Evolutionary conservation across 1,139 yeast species (phyloP), one percentile per base, ranked within the genome.

Genomic region (Debaryomyces robertsiae): DNA sequence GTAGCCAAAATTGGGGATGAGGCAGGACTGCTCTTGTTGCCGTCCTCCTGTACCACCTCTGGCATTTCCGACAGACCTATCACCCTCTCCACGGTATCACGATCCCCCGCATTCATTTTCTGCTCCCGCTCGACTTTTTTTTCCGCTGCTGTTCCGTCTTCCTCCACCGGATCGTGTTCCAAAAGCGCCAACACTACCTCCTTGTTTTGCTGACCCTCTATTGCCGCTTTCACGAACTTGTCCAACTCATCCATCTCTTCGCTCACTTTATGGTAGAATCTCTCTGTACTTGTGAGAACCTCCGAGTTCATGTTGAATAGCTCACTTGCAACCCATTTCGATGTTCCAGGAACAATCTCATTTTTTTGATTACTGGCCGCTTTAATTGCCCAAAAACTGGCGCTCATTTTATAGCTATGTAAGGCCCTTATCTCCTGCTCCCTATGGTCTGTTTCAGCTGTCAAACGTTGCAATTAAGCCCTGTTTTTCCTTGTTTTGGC

Each of bases 271-370:
- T 46, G 49, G 41, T 55, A 54, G 30, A 61, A 48, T 25, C 44
- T 42, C 37, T 57, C 61, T 30, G 57, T 50, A 38, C 52, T 53
- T 3, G 55, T 47, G n/a, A 63, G 50, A 14, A 65, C 69, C 18
- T 52, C 54, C 24, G 57, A 51, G 44, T 64, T 61, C 47, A 62
- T 63, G 30, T 53, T 54, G 35, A 58, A 53, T 33, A 68, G 47
- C 44, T 65, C 69, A 30, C 55, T 57, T 9, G 71, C 65, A 7
- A 69, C 61, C 72, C 72, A 69, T 46, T 55, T 58, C 6, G 73
- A 66, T 3, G 72, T 58, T 2, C 74, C 75, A 1, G 74, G 72
- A 3, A 65, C 67, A n/a, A 55, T 50, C 32, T 55, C 63, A 28
- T 50, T 47, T 24, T 50, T 50, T 44, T 55, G 58, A 11, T 48